phyloP scores from a whole-genome alignment of 2,329 filamentous ascomycete species.

The Ceratocystis harringtonii region DNA sequence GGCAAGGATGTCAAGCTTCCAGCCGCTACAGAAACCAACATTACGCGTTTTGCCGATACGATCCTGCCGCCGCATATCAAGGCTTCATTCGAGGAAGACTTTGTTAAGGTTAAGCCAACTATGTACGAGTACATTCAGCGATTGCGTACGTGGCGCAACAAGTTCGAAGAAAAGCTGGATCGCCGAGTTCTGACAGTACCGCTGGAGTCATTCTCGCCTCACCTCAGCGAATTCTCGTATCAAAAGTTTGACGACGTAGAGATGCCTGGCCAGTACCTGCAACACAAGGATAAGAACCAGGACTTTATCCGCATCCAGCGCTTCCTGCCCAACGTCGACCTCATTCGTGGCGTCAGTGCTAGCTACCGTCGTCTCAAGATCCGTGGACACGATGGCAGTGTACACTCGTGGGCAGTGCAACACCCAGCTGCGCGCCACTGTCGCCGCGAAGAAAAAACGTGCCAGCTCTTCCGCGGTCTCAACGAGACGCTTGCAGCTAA shows the following conservation, averaged over 20 bases:
- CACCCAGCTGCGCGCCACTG: slow-evolving; percentile 88
- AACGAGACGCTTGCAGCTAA: slow-evolving; percentile 83
- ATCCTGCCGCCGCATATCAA: slow-evolving; percentile 90
- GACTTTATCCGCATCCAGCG: slow-evolving; percentile 96
- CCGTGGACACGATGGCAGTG: slow-evolving; percentile 87
- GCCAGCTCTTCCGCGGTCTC: slow-evolving; percentile 94
- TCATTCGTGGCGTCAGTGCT: slow-evolving; percentile 77
- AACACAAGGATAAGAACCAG: slow-evolving; percentile 97
- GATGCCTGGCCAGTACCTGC: slow-evolving; percentile 88
- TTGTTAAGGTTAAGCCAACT: slow-evolving; percentile 85
- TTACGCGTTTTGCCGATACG: slow-evolving; percentile 89
- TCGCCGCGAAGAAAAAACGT: slow-evolving; percentile 80
- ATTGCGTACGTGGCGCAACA: slow-evolving; percentile 85
- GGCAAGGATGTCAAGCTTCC: slow-evolving; percentile 85
- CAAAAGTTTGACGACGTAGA: slow-evolving; percentile 98
- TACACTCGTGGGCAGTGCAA: slow-evolving; percentile 94
- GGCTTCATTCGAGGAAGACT: slow-evolving; percentile 94
- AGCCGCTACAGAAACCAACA: slow-evolving; percentile 81
- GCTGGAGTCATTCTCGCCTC: slow-evolving; percentile 74
- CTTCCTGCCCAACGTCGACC: slow-evolving; percentile 86
- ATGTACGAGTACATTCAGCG: slow-evolving; percentile 99
- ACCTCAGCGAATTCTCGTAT: slow-evolving; percentile 92
- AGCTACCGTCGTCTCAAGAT: slow-evolving; percentile 92
- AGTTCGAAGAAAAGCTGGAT: slow-evolving; percentile 95
- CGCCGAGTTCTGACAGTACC: slow-evolving; percentile 57